phyloP scores from a whole-genome alignment of 129 eudicot species.

The Flaveria brownii region DNA sequence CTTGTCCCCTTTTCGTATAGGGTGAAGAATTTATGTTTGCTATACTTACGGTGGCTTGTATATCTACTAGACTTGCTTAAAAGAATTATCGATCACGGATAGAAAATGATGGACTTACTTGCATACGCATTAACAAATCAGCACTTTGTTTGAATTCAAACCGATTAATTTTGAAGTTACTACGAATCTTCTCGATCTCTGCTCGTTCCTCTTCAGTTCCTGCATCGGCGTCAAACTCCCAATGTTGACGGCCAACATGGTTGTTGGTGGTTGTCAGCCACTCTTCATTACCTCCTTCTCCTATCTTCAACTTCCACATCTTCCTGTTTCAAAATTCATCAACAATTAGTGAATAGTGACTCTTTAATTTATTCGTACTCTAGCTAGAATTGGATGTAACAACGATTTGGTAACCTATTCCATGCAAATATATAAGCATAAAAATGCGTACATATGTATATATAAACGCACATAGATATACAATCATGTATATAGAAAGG shows the following conservation, averaged over 20 bases:
- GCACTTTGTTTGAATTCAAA: conserved; percentile 47
- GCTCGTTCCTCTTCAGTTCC: conserved; percentile 51
- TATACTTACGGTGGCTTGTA: no score
- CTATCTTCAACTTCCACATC: conserved; percentile 60
- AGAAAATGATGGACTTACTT: conserved; percentile 28
- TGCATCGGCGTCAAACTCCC: conserved; percentile 54
- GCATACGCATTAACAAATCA: conserved; percentile 57
- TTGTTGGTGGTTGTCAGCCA: conserved; percentile 20
- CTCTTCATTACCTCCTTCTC: conserved; percentile 31
- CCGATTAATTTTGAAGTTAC: conserved; percentile 35
- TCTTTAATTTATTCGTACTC: no score
- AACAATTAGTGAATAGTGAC: not conserved
- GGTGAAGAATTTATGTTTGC: no score
- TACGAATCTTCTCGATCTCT: conserved; percentile 35
- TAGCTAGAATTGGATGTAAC: no score
- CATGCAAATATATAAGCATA: no score
- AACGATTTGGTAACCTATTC: no score
- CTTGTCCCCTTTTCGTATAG: no score
- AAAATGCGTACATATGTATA: no score
- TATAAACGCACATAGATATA: no score
- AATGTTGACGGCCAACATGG: conserved; percentile 50
- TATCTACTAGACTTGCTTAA: not conserved
- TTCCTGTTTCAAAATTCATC: conserved; percentile 1
- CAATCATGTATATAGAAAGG: no score
- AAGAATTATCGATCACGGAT: not conserved